Evolutionary conservation across 164 flowering plant genomes (phyloP), one percentile per base, ranked within the genome.

Genomic region (Stephania cephalantha): DNA sequence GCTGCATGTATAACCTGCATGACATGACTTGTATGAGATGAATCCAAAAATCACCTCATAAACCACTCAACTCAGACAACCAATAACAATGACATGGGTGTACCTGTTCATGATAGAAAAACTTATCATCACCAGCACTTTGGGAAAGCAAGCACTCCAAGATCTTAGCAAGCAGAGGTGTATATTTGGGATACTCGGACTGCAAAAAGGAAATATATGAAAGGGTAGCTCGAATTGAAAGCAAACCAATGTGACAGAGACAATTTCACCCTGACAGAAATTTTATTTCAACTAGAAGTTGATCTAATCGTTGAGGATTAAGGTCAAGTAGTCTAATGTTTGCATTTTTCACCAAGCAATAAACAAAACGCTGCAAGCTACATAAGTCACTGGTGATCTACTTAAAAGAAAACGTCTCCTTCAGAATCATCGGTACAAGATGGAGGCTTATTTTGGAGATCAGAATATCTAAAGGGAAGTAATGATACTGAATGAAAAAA

Each of bases 101-200:
- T 81, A 91, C 97, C 89, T 87, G 89, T 79, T 90, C 84, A 55
- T 90, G 63, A 77, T 86, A 87, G 76, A 67, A 77, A 70, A 85
- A 75, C 81, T 87, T 90, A 82, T 90, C 97, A 69, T 83, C 85
- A 69, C 71, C 76, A 29, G 79, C 75, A 74, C 84, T 81, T 78
- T 73, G 84, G 46, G 92, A 89, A 71, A 91, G 78, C 86, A 93
- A 71, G 65, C 87, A 81, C 68, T 95, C 98, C 91, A 95, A 79
- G 74, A 93, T 87, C 84, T 91, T 90, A 46, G 87, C 88, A 81
- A 95, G 95, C 79, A 95, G 73, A 29, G 98, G 97, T 29, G 98
- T 90, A 84, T 91, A 86, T 42, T 85, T 89, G 45, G 95, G 92
- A 80, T 95, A 93, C 75, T 91, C 97, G 69, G 87, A 84, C 99